Percentiles rank a stretch among this genome's conserved stretches.
Conservation (phyloP, 148 eudicot species). For the Rhododendron ovatum region DNA sequence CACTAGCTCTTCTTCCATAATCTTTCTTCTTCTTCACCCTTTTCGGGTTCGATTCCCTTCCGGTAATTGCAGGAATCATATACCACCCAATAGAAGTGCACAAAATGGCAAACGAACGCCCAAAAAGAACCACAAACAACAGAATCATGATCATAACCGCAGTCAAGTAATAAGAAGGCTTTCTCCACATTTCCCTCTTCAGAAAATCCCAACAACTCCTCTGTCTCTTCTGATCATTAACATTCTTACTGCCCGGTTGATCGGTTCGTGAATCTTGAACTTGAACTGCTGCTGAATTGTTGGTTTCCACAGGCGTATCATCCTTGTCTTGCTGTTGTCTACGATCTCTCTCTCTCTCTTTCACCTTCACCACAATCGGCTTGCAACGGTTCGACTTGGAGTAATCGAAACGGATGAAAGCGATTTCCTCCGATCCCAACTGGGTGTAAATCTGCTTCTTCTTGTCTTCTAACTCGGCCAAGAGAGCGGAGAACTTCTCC, state of each 20-base stretch:
- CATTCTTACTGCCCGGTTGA: neutral
- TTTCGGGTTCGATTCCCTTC: neutral
- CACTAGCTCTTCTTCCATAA: neutral
- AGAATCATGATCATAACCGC: constrained; percentile 27
- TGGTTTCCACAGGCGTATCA: neutral
- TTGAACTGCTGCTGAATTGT: neutral
- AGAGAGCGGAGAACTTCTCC: constrained; percentile 36
- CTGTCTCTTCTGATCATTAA: neutral
- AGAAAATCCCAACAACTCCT: neutral
- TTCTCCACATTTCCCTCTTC: neutral
- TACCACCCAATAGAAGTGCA: constrained; percentile 52
- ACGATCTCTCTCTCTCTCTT: neutral
- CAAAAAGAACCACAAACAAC: constrained; percentile 36
- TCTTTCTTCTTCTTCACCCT: neutral
- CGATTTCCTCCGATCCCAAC: constrained; percentile 31
- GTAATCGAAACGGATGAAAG: constrained; percentile 39
- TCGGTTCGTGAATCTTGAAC: neutral
- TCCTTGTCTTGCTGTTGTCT: neutral
- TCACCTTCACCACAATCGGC: constrained; percentile 32
- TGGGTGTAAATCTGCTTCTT: constrained; percentile 41
- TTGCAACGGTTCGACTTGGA: constrained; percentile 21
- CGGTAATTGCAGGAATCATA: constrained; percentile 23
- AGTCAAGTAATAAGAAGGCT: constrained; percentile 6
- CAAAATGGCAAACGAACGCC: constrained; percentile 42
- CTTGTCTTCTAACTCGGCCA: constrained; percentile 49